phyloP scores from a whole-genome alignment of 139 green algal genomes.

The Dunaliella primolecta region DNA sequence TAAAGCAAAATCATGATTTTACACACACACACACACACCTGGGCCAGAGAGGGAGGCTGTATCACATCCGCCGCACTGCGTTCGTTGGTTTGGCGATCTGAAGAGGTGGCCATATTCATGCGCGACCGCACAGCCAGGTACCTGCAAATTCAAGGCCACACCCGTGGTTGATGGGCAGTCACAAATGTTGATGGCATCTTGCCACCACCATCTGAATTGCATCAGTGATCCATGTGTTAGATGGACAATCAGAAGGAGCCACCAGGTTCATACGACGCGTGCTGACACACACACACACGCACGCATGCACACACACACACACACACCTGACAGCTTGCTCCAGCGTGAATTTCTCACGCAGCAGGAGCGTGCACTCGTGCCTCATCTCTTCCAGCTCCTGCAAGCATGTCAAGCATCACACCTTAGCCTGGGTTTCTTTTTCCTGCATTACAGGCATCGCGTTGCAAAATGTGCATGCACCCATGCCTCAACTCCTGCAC shows the following conservation, averaged over 20 bases:
- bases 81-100: background rate
- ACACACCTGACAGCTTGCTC: conserved; percentile 60
- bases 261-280: no score
- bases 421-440: no score
- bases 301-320: background rate
- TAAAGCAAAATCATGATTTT: no score
- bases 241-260: no score
- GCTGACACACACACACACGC: background rate
- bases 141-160: conserved; percentile 29
- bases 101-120: background rate
- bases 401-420: no score
- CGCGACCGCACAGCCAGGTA: conserved; percentile 40
- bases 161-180: no score
- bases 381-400: conserved; percentile 65
- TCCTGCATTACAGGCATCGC: no score
- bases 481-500: no score
- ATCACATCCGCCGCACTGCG: background rate
- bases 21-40: background rate
- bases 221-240: no score
- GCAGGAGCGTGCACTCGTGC: conserved; percentile 54
- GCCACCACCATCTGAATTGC: no score
- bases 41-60: background rate
- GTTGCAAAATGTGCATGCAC: no score
- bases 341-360: conserved; percentile 58
- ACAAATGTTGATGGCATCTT: no score